Percentiles rank a stretch among this genome's conserved stretches.
Evolutionary conservation across 441 rosid species (phyloP).

Genomic region (Kokia cookei): DNA sequence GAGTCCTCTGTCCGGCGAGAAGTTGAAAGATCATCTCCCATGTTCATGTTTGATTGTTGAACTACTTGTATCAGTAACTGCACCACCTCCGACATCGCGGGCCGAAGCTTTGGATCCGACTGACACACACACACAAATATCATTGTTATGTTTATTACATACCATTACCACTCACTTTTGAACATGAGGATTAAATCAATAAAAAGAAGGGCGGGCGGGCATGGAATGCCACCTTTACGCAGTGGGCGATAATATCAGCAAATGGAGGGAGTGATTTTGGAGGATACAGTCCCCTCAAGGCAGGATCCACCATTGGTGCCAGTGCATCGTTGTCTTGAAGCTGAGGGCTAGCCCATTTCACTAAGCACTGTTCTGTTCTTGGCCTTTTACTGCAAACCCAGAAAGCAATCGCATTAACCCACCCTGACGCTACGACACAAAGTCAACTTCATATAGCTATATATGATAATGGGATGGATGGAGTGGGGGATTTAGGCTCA

Average conservation of each 20-base stretch:
- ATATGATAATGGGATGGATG: not conserved
- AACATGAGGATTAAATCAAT: too few relatives aligned
- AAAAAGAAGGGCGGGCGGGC: too few relatives aligned
- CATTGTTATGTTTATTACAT: not conserved
- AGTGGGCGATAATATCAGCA: constrained; percentile 75
- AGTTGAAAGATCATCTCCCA: constrained; percentile 44
- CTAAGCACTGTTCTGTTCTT: constrained; percentile 71
- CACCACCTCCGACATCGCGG: constrained; percentile 87
- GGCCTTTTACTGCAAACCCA: constrained; percentile 44
- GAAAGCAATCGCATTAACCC: not conserved
- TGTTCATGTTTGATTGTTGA: constrained; percentile 44
- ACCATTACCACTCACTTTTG: too few relatives aligned
- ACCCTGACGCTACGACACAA: not conserved
- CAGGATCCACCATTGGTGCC: constrained; percentile 77
- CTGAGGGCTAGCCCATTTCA: constrained; percentile 80
- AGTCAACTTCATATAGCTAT: not conserved
- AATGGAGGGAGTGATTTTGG: constrained; percentile 75
- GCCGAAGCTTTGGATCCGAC: constrained; percentile 78
- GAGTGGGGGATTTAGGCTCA: not conserved
- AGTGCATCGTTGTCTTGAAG: constrained; percentile 72
- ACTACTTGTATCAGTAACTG: constrained; percentile 70
- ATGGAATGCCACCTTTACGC: constrained; percentile 52
- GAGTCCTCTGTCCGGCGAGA: constrained; percentile 43
- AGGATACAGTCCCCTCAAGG: constrained; percentile 85
- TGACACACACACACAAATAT: constrained; percentile 10